Conservation (phyloP, 169 alveolate genomes). For the Cryptosporidium ryanae region DNA sequence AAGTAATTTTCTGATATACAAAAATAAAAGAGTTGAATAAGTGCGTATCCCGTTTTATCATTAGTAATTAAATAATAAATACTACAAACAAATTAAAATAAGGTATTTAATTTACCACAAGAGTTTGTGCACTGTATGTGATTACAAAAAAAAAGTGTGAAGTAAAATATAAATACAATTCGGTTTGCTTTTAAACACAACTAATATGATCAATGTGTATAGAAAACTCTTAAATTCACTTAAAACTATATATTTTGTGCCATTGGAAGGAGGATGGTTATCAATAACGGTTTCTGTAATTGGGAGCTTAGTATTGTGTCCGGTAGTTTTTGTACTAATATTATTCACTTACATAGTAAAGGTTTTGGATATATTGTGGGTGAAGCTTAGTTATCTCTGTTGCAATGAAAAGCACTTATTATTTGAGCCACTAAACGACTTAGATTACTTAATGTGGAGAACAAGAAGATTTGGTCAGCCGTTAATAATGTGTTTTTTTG, state of each 20-base stretch:
- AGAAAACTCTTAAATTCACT: neutral
- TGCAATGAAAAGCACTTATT: slow-evolving; percentile 29
- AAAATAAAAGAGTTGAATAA: too few species aligned
- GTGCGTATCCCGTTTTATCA: too few species aligned
- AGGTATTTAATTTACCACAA: too few species aligned
- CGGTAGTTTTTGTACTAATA: slow-evolving; percentile 12
- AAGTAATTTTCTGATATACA: too few species aligned
- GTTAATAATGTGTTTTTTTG: slow-evolving; percentile 66
- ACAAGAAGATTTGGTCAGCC: slow-evolving; percentile 39
- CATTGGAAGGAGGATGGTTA: slow-evolving; percentile 59
- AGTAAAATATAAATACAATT: too few species aligned
- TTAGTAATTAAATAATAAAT: too few species aligned
- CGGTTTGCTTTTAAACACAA: too few species aligned
- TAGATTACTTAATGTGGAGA: slow-evolving; percentile 69
- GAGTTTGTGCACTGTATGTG: too few species aligned
- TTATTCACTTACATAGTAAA: slow-evolving; percentile 23
- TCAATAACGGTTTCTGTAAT: slow-evolving; percentile 35
- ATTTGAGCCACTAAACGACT: slow-evolving; percentile 57
- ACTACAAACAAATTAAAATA: too few species aligned
- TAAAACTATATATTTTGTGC: slow-evolving; percentile 35
- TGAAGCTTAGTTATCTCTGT: slow-evolving; percentile 21
- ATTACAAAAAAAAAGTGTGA: too few species aligned
- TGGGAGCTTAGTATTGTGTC: slow-evolving; percentile 43
- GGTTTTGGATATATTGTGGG: slow-evolving; percentile 47
- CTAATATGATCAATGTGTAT: too few species aligned